phyloP scores from a whole-genome alignment of 2,329 filamentous ascomycete genomes.

The Penicillium sp. region DNA sequence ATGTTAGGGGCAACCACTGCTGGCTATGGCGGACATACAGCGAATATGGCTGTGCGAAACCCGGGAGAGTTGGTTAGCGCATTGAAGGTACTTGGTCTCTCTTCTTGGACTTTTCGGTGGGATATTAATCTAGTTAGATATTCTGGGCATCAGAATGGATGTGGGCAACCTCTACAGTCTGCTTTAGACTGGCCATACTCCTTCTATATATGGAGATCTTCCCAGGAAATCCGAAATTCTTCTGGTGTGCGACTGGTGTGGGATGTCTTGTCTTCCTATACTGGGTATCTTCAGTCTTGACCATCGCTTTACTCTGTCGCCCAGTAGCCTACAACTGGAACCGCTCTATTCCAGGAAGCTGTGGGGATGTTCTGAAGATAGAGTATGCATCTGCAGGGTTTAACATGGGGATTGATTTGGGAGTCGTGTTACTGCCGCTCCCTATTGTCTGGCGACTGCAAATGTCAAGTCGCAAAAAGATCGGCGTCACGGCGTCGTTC shows the following conservation, averaged over 20 bases:
- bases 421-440: constrained; percentile 8
- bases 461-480: constrained; percentile 17
- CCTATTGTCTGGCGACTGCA: constrained; percentile 14
- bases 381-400: constrained; percentile 17
- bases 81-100: neutral
- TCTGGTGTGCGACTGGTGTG: constrained; percentile 2
- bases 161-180: constrained; percentile 13
- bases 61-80: constrained; percentile 4
- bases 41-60: neutral
- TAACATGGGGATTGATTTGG: constrained; percentile 15
- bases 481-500: constrained; percentile 11
- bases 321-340: constrained; percentile 19
- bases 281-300: constrained; percentile 11
- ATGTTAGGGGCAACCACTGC: neutral
- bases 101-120: too few relatives aligned
- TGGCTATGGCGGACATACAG: constrained; percentile 9
- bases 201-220: constrained; percentile 16
- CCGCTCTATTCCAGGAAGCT: constrained; percentile 3
- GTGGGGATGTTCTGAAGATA: constrained; percentile 12
- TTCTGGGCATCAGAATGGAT: constrained; percentile 22
- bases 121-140: neutral
- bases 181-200: constrained; percentile 15
- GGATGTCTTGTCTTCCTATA: constrained; percentile 13
- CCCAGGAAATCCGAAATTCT: constrained; percentile 5
- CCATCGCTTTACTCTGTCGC: constrained; percentile 12